Conservation (phyloP, 352 stramenopile genomes). For the Phytophthora syringae region DNA sequence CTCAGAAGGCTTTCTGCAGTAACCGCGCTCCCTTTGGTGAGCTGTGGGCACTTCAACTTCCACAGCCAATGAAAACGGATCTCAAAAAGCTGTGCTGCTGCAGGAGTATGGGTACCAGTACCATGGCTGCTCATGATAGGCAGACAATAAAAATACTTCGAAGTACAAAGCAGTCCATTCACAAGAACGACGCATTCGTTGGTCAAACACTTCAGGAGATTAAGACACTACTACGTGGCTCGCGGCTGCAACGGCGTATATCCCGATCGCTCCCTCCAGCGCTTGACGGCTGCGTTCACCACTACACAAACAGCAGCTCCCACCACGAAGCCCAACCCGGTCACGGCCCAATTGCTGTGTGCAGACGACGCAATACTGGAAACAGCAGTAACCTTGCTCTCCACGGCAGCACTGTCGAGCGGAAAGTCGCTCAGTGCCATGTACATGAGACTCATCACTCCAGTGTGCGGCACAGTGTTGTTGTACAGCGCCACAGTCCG, state of each 20-base stretch:
- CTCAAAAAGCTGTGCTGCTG: too few species aligned
- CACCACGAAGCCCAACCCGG: slow-evolving; percentile 29
- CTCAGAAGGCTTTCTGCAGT: neutral
- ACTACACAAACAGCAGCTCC: slow-evolving; percentile 34
- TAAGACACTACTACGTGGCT: too few species aligned
- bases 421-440: slow-evolving; percentile 70
- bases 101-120: too few species aligned
- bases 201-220: too few species aligned
- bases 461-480: slow-evolving; percentile 78
- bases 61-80: too few species aligned
- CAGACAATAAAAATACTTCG: too few species aligned
- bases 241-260: slow-evolving; percentile 51
- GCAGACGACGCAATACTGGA: neutral
- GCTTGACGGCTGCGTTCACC: slow-evolving; percentile 32
- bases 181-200: too few species aligned
- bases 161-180: too few species aligned
- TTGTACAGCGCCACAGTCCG: slow-evolving; percentile 82
- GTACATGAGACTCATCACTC: slow-evolving; percentile 84
- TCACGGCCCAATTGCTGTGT: slow-evolving; percentile 14
- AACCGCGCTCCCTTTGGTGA: neutral
- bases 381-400: slow-evolving; percentile 6
- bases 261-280: slow-evolving; percentile 57
- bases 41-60: neutral
- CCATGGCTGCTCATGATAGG: too few species aligned
- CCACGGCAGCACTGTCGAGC: slow-evolving; percentile 7